Evolutionary conservation across 768 basidiomycete species (phyloP).

Genomic region (Pisolithus tinctorius): DNA sequence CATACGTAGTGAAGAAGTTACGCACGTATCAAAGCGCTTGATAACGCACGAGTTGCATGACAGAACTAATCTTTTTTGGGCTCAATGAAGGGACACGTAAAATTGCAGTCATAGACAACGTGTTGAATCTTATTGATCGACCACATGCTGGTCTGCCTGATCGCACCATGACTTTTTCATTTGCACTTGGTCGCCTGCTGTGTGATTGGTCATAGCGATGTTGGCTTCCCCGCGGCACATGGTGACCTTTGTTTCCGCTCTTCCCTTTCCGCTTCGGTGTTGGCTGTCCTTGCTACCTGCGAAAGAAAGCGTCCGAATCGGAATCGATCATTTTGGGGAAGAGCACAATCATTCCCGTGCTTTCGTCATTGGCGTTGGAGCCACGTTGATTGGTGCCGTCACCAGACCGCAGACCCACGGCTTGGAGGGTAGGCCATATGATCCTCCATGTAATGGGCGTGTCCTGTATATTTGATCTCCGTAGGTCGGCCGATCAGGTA

Average conservation of each 20-base stretch:
- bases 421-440: slow-evolving; percentile 1
- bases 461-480: not conserved
- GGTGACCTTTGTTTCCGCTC: not conserved
- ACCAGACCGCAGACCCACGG: slow-evolving; percentile 6
- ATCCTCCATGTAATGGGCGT: not conserved
- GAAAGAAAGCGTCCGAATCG: not conserved
- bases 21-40: too few species aligned
- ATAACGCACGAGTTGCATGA: too few species aligned
- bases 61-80: not conserved
- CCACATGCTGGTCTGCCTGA: not conserved
- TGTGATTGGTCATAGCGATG: not conserved
- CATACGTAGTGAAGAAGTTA: too few species aligned
- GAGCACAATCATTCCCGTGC: not conserved
- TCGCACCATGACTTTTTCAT: slow-evolving; percentile 1
- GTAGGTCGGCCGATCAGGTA: not conserved
- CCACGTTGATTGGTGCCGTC: slow-evolving; percentile 11
- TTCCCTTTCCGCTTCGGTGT: not conserved
- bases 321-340: not conserved
- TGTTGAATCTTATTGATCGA: slow-evolving; percentile 1
- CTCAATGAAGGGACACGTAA: not conserved
- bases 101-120: not conserved
- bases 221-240: not conserved
- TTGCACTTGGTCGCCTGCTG: not conserved
- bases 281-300: not conserved
- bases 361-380: not conserved